Conservation (phyloP, 495 filamentous ascomycete genomes). For the Glonium stellatum region DNA sequence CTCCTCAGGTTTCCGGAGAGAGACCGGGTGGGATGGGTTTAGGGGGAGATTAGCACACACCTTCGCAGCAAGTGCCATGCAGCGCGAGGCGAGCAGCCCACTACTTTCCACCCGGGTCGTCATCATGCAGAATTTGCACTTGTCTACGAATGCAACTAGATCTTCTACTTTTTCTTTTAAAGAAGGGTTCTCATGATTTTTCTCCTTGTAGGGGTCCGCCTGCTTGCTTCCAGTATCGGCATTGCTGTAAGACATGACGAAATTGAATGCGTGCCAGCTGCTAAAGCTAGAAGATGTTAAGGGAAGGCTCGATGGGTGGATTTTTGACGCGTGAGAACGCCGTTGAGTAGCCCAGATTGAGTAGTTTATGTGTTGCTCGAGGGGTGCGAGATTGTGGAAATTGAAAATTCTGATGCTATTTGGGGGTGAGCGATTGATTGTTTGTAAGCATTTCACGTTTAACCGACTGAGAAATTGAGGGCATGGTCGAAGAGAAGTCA, state of each 20-base stretch:
- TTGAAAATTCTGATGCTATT: no score
- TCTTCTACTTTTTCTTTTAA: conserved; percentile 75
- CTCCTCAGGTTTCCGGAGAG: no score
- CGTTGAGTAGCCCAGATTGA: background rate
- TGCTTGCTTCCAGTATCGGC: conserved; percentile 49
- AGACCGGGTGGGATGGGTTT: background rate
- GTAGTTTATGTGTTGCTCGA: background rate
- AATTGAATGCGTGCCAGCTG: background rate
- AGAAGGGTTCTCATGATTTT: conserved; percentile 57
- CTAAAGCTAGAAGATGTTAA: background rate
- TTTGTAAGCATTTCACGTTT: no score
- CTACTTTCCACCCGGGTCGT: conserved; percentile 52
- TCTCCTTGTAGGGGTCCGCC: conserved; percentile 74
- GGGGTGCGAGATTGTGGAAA: no score
- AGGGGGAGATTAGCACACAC: conserved; percentile 40
- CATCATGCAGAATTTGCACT: conserved; percentile 75
- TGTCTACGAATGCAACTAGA: conserved; percentile 58
- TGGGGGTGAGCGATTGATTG: no score
- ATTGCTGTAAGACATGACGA: conserved; percentile 45
- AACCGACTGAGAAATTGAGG: no score
- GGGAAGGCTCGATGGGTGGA: background rate
- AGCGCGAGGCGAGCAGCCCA: conserved; percentile 64
- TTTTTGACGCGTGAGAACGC: background rate
- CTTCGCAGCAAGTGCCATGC: conserved; percentile 85
- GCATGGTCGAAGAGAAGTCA: no score